A percentile compares a stretch with the other conserved stretches of the same genome.
These are phyloP conservation scores for Amphichorda felina DNA, from an alignment of 2,329 filamentous ascomycete genomes.

Conservation along the genomic window DNA sequence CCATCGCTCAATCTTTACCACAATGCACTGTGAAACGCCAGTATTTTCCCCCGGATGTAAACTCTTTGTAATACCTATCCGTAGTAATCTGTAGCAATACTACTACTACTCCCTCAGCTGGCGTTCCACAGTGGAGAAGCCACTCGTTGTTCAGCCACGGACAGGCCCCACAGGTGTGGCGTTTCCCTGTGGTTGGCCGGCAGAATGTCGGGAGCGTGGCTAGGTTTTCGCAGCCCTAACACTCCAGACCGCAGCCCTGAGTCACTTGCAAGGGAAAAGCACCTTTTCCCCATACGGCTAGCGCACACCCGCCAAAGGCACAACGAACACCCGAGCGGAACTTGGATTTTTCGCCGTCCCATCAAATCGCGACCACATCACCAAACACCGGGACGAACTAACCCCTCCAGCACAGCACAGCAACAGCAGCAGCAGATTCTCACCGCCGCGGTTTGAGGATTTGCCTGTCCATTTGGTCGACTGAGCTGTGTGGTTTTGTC, in stretches of 20 bases:
- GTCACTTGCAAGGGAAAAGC: slow-evolving; percentile 19
- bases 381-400: slow-evolving; percentile 27
- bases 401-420: slow-evolving; percentile 14
- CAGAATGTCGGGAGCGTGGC: slow-evolving; percentile 14
- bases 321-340: slow-evolving; percentile 24
- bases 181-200: slow-evolving; percentile 9
- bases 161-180: too few relatives aligned
- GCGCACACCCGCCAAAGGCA: slow-evolving; percentile 18
- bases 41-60: too few relatives aligned
- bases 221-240: slow-evolving; percentile 28
- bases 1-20: too few relatives aligned
- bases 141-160: too few relatives aligned
- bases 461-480: slow-evolving; percentile 17
- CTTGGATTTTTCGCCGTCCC: slow-evolving; percentile 27
- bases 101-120: too few relatives aligned
- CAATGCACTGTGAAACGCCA: too few relatives aligned
- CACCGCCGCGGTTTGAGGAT: slow-evolving; percentile 23
- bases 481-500: slow-evolving; percentile 20
- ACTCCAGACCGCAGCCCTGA: slow-evolving; percentile 11
- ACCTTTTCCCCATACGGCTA: slow-evolving; percentile 19
- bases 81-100: too few relatives aligned
- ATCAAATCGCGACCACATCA: slow-evolving; percentile 26
- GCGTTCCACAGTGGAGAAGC: too few relatives aligned
- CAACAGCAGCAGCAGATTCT: slow-evolving; percentile 27
- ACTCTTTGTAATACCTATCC: too few relatives aligned